Evolutionary conservation across 2,329 filamentous ascomycete species (phyloP), one percentile per base, ranked within the genome.

Genomic region (Colletotrichum sp.): DNA sequence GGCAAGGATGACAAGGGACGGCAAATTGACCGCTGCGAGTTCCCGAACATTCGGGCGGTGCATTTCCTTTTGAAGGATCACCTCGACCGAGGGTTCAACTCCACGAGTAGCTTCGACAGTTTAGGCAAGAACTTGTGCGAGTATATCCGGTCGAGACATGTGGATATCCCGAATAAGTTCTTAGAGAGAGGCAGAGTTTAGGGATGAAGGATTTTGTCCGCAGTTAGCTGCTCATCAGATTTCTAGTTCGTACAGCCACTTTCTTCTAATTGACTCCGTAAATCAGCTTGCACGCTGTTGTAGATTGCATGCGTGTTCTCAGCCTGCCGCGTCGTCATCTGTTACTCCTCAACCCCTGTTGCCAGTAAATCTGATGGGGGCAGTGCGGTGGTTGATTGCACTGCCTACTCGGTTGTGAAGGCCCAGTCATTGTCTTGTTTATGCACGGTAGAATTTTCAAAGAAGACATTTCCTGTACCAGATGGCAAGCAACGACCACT

Each of bases 1-100:
- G 82, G 81, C 21, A 80, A 81, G 57, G 81, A 83, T 72, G 80
- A 83, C 60, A 75, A 76, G 16, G 78, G 77, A 21, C 78, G 81
- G 64, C 79, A 80, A 70, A 81, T 87, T 65, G 86, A 87, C 36
- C 81, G 85, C 5, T 87, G 85, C 70, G 86, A 87, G 78, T 76
- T 87, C 52, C 82, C 83, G 8, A 82, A 83, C 62, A 79, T 87
- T 59, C 65, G 69, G n/a, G 74, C 74, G 8, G 74, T 76, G 44
- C 74, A 76, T 49, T 76, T 76, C 34, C 39, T 76, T 4, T 57
- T 76, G 15, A 76, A 76, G 28, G 74, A 76, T 30, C 74, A 76
- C 49, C 71, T 78, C 2, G 76, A 78, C 21, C 65, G 76, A 8
- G 76, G 74, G 3, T 76, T 77, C 39, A 65, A 76, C 57, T 78